Evolutionary conservation across 169 alveolate genomes (phyloP), one percentile per base, ranked within the genome.

Genomic region (Plasmodium sp.): DNA sequence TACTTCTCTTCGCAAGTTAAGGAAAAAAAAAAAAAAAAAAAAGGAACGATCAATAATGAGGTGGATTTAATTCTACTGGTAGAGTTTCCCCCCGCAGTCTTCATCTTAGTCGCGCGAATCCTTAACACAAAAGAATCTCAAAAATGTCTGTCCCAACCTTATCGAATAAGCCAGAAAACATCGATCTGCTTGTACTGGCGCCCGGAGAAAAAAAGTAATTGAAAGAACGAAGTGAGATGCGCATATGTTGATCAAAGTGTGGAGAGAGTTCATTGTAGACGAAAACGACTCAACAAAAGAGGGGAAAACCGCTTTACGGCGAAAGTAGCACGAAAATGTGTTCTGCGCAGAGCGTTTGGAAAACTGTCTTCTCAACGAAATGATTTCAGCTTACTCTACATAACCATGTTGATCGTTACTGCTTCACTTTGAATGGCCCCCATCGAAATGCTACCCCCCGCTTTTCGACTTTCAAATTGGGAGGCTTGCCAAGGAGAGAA

Each of bases 71-170:
- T 67, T 67, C 33, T 18, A 31, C 77, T 22, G 9, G 77, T 67
- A 67, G 36, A 67, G 39, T 67, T 9, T 67, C 77, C 33, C 0
- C 39, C n/a, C 77, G 77, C 39, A 67, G 77, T 67, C 77, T 51
- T 51, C 79, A 82, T 33, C 34, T 27, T 51, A 83, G 48, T 39
- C 33, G 36, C 45, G 34, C 22, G 27, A 83, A n/a, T 67, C 74
- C 5, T 58, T 43, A 58, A 83, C 36, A 58, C 34, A 16, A 83
- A 83, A 67, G 31, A 27, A 7, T 56, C 62, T 16, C n/a, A 41
- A 88, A 58, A 88, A 90, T 90, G 94, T 90, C 94, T 18, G 84
- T 90, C n/a, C 91, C 94, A 36, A 90, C 94, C 16, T 90, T 90
- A 90, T 56, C 94, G 22, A 90, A 90, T 48, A 90, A 90, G 34